Base-by-base conservation (phyloP, 805 yeast genomes). In the Nakazawaea pomicola region DNA sequence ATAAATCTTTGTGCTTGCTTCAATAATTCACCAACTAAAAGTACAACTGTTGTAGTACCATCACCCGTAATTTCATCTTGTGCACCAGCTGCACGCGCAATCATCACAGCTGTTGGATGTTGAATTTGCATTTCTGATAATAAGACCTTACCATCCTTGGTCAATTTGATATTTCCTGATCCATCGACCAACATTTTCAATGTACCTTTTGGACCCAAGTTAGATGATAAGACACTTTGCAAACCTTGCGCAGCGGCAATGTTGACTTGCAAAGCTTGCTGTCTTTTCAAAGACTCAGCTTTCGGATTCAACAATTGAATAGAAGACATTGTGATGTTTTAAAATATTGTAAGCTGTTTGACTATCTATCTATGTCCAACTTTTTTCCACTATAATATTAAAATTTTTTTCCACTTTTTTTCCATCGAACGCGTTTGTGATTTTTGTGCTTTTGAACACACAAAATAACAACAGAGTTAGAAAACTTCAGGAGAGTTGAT, bases 61-160 rank as follows among this genome's bases (percentile, higher is more conserved):
- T 93, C 99, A 38, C 99, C 99, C n/a, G 98, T 86, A 58, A 93
- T 88, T 63, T 93, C 99, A 62, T 93, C 99, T 65, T 93, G 99
- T 0, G 99, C 97, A 34, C 96, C 80, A 37, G 99, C 99, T 11
- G 98, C 99, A 50, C 98, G 76, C 3, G 99, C 95, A 65, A 84
- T 84, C 85, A 84, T 78, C 27, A 84, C 85, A 0, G 95, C 95
- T 3, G 95, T 85, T 9, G 95, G 95, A 48, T 84, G 80, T 60
- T 85, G 93, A 63, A 91, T 91, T 66, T 93, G 99, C 99, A 93
- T 93, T 59, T 93, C 99, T 30, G 85, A 77, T 45, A 93, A 70
- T 43, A 93, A 68, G 6, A 93, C 97, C 58, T 91, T 90, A 40
- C 99, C 99, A 61, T 93, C 99, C 58, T 93, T 93, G 40, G 99